Base-by-base conservation (phyloP, 306 rosid genomes). In the Dryas drummondii region DNA sequence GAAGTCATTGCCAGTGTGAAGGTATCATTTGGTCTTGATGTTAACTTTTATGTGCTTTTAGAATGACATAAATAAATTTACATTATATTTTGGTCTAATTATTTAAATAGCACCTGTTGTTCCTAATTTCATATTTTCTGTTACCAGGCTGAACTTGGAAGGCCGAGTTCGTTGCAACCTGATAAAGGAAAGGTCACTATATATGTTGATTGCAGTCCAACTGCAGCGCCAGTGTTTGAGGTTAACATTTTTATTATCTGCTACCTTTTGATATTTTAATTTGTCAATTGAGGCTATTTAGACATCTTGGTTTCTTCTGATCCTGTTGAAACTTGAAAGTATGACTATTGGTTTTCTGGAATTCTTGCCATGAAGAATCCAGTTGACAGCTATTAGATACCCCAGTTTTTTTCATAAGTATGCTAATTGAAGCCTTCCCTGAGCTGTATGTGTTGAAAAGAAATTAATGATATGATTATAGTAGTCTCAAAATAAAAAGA, bases 141-240 rank as follows among this genome's bases (percentile, higher is more conserved):
- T 40, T 62, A 19, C 82, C 87, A 91, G 98, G 98, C 93, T 72
- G 97, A 91, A 86, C 94, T 94, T 80, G 97, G 98, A 81, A 91
- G 78, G 83, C 98, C 97, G 2, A 86, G 79, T 81, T 48, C 73
- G 3, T 12, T 80, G 78, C 96, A 88, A 58, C 91, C 97, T 42
- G 82, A 87, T 82, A 90, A 87, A 83, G 97, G 97, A 75, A 91
- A 85, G 81, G 93, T 91, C 69, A 72, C 14, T 47, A 47, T 58
- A 46, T 46, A 58, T 46, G 68, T 57, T 6, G 76, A 72, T 46
- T 72, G 68, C 68, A 63, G 68, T 72, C 76, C 76, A 5, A 72
- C 68, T 4, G 76, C 68, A 1, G 47, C 67, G 46, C 76, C 76
- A 45, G 57, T 58, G 55, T 72, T 72, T 72, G 68, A 63, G 68